A percentile compares a stretch with the other conserved stretches of the same genome.
Conservation (phyloP, 1,139 yeast species). For the Yamadazyma atlantica region DNA sequence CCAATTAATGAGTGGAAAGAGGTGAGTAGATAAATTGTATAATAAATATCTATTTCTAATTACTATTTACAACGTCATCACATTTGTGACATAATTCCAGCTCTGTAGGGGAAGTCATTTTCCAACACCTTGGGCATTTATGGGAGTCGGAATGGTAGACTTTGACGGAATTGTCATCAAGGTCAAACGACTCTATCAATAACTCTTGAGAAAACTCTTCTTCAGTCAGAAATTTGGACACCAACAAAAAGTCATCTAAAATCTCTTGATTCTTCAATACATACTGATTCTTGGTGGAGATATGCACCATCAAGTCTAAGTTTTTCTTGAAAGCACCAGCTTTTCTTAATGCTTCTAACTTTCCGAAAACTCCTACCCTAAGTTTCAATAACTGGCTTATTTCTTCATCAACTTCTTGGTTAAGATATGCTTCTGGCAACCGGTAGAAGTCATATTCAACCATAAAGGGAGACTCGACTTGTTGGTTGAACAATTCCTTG, state of each 20-base stretch:
- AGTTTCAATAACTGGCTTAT: slow-evolving; percentile 46
- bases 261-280: slow-evolving; percentile 34
- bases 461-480: slow-evolving; percentile 51
- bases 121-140: slow-evolving; percentile 97
- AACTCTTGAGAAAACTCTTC: background rate
- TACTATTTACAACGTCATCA: slow-evolving; percentile 28
- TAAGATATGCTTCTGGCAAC: slow-evolving; percentile 26
- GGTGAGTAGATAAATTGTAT: too few relatives aligned
- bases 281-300: slow-evolving; percentile 20
- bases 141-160: slow-evolving; percentile 35
- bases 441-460: slow-evolving; percentile 28
- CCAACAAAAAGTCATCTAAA: slow-evolving; percentile 62
- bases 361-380: slow-evolving; percentile 48
- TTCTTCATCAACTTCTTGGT: slow-evolving; percentile 32
- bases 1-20: slow-evolving; percentile 67
- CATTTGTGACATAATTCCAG: slow-evolving; percentile 70
- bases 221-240: slow-evolving; percentile 34
- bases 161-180: slow-evolving; percentile 22
- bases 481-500: slow-evolving; percentile 31
- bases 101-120: slow-evolving; percentile 53
- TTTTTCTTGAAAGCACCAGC: slow-evolving; percentile 55
- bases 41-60: too few relatives aligned
- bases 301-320: slow-evolving; percentile 48
- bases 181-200: slow-evolving; percentile 11
- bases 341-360: slow-evolving; percentile 33